These are phyloP conservation scores for Salinomyces thailandicus DNA, from an alignment of 2,329 filamentous ascomycete species.

Conservation along the genomic window DNA sequence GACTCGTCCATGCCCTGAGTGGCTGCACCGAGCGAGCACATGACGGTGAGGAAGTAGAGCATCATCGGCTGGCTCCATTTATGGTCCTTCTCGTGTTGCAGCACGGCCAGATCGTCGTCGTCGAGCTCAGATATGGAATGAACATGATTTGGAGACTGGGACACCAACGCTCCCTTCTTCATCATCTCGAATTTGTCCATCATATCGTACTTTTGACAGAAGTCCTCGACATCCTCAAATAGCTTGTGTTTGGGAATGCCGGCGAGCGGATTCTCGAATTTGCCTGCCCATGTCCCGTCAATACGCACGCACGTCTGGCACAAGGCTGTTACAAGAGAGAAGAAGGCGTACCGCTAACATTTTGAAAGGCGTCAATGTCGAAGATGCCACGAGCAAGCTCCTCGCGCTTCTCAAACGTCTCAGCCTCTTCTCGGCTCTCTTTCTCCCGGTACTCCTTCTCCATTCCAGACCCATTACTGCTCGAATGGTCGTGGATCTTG, in stretches of 20 bases:
- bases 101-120: conserved; percentile 32
- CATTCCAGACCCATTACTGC: background rate
- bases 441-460: no score
- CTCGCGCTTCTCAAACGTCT: background rate
- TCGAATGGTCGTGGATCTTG: background rate
- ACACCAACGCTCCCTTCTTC: conserved; percentile 41
- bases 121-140: conserved; percentile 39
- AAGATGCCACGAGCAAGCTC: background rate
- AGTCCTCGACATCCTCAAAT: conserved; percentile 36
- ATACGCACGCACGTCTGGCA: no score
- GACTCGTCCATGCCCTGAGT: conserved; percentile 43
- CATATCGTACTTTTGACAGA: conserved; percentile 6
- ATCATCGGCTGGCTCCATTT: conserved; percentile 41
- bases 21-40: conserved; percentile 2
- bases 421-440: background rate
- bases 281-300: background rate
- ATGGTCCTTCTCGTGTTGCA: conserved; percentile 38
- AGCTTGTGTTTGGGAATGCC: conserved; percentile 42
- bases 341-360: background rate
- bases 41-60: conserved; percentile 36
- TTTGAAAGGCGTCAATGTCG: background rate
- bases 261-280: conserved; percentile 42
- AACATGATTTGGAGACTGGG: conserved; percentile 41
- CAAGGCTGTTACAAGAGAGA: background rate
- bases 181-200: conserved; percentile 37